Evolutionary conservation across 768 basidiomycete species (phyloP).

Genomic region (Trametes maxima): DNA sequence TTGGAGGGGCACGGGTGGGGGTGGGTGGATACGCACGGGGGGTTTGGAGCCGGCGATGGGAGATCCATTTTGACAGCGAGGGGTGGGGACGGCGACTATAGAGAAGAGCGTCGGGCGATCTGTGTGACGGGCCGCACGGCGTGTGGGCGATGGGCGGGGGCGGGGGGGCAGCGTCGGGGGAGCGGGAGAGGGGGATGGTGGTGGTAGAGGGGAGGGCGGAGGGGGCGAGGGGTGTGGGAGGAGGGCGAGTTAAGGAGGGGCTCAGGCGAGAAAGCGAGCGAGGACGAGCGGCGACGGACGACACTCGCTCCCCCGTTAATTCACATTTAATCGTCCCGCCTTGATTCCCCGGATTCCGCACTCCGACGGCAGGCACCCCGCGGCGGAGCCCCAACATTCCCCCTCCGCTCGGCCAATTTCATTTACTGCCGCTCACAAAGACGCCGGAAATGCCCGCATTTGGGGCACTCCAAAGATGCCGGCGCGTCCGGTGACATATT

Average conservation of each 20-base stretch:
- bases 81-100: conserved; percentile 6
- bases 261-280: background rate
- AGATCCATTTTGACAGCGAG: conserved; percentile 16
- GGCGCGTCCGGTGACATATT: conserved; percentile 15
- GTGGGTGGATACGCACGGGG: conserved; percentile 1
- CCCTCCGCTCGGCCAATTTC: conserved; percentile 8
- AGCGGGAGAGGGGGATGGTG: background rate
- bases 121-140: conserved; percentile 1
- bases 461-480: conserved; percentile 16
- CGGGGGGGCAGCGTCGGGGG: background rate
- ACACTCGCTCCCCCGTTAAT: background rate
- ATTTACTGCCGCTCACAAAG: background rate
- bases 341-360: conserved; percentile 22
- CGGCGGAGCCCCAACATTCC: background rate
- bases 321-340: background rate
- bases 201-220: background rate
- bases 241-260: background rate
- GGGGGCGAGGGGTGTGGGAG: background rate
- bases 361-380: conserved; percentile 12
- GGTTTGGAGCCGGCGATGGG: background rate
- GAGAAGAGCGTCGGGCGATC: conserved; percentile 10
- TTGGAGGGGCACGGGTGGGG: background rate
- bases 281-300: background rate
- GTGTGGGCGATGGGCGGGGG: background rate
- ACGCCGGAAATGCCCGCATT: conserved; percentile 16